phyloP scores from a whole-genome alignment of 106 monocot species.

The Dioscorea dumetorum region DNA sequence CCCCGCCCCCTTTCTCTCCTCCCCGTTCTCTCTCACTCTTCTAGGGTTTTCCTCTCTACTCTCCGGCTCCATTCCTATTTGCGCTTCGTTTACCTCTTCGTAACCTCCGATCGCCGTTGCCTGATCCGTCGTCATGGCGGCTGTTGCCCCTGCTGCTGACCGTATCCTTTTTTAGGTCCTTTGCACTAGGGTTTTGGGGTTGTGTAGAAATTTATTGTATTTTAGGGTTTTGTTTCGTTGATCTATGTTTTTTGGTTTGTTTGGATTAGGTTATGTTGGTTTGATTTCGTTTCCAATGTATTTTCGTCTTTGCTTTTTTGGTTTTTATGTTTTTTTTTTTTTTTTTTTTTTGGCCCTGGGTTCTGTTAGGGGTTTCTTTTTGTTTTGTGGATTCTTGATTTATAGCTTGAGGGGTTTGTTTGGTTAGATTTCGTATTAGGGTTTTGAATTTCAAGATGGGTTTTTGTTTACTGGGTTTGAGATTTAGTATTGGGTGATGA shows the following conservation, averaged over 20 bases:
- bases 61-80: neutral
- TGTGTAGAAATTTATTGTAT: neutral
- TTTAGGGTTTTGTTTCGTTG: neutral
- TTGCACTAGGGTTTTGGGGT: neutral
- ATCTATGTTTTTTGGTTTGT: neutral
- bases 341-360: neutral
- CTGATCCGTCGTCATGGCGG: conserved; percentile 20
- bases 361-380: neutral
- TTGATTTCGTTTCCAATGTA: no score
- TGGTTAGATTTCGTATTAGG: no score
- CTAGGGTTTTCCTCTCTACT: conserved; percentile 17
- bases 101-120: neutral
- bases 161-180: conserved; percentile 17
- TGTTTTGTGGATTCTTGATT: neutral
- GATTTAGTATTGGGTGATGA: no score
- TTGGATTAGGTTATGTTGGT: neutral
- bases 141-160: conserved; percentile 27
- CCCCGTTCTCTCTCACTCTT: conserved; percentile 1
- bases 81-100: neutral
- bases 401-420: no score
- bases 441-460: no score
- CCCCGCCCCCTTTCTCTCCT: neutral
- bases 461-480: no score
- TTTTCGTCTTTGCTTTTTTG: neutral
- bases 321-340: neutral